Conservation (phyloP, 352 stramenopile genomes). For the Phytophthora pinifolia region DNA sequence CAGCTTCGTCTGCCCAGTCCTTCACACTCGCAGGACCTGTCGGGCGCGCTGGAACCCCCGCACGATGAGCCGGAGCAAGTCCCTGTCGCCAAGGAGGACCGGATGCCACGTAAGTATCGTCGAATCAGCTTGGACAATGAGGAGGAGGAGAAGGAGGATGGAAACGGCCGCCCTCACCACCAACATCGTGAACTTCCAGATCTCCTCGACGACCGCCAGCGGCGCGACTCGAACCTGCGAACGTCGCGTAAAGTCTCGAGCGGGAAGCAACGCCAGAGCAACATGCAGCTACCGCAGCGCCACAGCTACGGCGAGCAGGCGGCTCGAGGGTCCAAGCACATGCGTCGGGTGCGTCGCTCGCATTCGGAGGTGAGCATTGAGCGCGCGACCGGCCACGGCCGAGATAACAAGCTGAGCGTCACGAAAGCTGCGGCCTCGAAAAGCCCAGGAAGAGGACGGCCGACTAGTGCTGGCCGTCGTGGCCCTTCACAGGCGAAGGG, state of each 20-base stretch:
- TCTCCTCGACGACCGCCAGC: conserved; percentile 36
- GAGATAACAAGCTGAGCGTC: conserved; percentile 15
- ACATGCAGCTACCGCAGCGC: conserved; percentile 30
- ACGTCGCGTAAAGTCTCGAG: conserved; percentile 37
- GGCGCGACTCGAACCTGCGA: conserved; percentile 37
- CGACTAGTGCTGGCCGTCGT: conserved; percentile 19
- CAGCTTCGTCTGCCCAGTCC: conserved; percentile 54
- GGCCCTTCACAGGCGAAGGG: conserved; percentile 16
- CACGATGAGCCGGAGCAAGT: conserved; percentile 24
- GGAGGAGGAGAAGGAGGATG: conserved; percentile 67
- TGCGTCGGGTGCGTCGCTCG: conserved; percentile 40
- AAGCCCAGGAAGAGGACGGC: conserved; percentile 19
- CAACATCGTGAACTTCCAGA: conserved; percentile 36
- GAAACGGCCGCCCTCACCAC: conserved; percentile 25
- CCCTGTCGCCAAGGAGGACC: conserved; percentile 29
- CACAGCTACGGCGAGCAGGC: conserved; percentile 36
- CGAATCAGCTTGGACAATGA: conserved; percentile 68
- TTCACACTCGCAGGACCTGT: conserved; percentile 70
- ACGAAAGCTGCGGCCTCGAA: conserved; percentile 16
- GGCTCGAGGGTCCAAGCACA: conserved; percentile 37
- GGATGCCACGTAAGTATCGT: conserved; percentile 53
- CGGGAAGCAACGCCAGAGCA: conserved; percentile 36
- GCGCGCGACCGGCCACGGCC: conserved; percentile 17
- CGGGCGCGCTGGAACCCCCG: conserved; percentile 34
- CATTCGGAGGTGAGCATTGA: conserved; percentile 54